These are phyloP conservation scores for Cladosporium sp. DNA, from an alignment of 2,329 filamentous ascomycete genomes.

Conservation along the genomic window DNA sequence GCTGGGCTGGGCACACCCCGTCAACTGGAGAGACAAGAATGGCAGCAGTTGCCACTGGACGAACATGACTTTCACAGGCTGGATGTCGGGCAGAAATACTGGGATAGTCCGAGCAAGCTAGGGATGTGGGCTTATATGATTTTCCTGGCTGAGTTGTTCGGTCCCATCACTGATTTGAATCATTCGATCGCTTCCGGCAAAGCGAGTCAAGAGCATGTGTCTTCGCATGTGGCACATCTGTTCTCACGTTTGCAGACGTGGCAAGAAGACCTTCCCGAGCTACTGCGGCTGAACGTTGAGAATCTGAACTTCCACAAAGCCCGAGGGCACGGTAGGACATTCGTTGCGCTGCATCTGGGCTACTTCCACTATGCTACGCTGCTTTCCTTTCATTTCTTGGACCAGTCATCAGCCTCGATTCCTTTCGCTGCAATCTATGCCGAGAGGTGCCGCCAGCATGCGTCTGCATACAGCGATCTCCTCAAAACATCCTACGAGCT, in stretches of 20 bases:
- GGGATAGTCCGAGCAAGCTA: slow-evolving; percentile 30
- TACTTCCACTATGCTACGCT: slow-evolving; percentile 51
- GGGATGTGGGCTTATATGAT: slow-evolving; percentile 46
- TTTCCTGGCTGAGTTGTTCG: slow-evolving; percentile 41
- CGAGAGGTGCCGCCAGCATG: slow-evolving; percentile 36
- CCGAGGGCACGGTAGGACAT: slow-evolving; percentile 45
- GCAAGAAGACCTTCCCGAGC: neutral
- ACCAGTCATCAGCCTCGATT: slow-evolving; percentile 30
- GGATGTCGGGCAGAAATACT: slow-evolving; percentile 7
- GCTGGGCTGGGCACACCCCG: slow-evolving; percentile 39
- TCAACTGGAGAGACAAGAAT: slow-evolving; percentile 27
- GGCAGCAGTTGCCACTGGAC: slow-evolving; percentile 40
- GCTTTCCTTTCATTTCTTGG: slow-evolving; percentile 51
- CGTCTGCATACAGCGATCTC: slow-evolving; percentile 43
- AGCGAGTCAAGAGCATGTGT: neutral
- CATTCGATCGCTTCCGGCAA: slow-evolving; percentile 32
- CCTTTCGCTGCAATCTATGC: slow-evolving; percentile 13
- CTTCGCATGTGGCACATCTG: neutral
- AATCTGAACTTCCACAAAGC: slow-evolving; percentile 43
- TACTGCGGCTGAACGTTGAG: neutral
- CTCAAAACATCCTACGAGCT: slow-evolving; percentile 42
- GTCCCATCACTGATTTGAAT: slow-evolving; percentile 45
- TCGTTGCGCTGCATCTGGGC: slow-evolving; percentile 49
- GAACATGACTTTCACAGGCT: slow-evolving; percentile 39
- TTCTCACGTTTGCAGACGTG: slow-evolving; percentile 7